These are phyloP conservation scores for Fraxinus sp. DNA, from an alignment of 305 asterid species.

Conservation along the genomic window DNA sequence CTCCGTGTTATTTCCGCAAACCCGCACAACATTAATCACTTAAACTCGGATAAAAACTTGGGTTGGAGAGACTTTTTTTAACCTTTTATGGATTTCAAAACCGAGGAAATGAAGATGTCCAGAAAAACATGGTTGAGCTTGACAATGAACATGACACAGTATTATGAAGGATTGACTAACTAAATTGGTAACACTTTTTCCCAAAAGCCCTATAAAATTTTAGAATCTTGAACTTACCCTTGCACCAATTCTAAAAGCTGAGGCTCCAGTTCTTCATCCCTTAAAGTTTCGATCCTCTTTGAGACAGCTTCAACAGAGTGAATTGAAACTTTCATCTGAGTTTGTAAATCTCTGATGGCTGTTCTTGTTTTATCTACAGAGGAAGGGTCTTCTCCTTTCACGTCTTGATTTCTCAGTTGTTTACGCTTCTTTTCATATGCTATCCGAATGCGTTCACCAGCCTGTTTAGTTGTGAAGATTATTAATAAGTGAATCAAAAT, in stretches of 20 bases:
- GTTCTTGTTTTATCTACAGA: slow-evolving; percentile 67
- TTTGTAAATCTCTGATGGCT: slow-evolving; percentile 70
- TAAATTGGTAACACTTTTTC: not conserved
- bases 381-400: slow-evolving; percentile 72
- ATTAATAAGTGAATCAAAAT: not conserved
- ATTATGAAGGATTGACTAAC: not conserved
- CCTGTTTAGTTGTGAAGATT: slow-evolving; percentile 39
- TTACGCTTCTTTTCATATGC: slow-evolving; percentile 83
- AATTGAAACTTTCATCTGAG: slow-evolving; percentile 87
- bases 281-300: slow-evolving; percentile 77
- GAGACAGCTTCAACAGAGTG: slow-evolving; percentile 91
- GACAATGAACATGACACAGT: not conserved
- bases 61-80: not conserved
- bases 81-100: not conserved
- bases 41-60: not conserved
- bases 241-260: slow-evolving; percentile 78
- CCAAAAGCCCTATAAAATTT: not conserved
- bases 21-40: not conserved
- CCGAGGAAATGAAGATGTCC: not conserved
- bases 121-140: not conserved
- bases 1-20: not conserved
- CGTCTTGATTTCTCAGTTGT: slow-evolving; percentile 74
- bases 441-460: slow-evolving; percentile 74
- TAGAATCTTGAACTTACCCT: slow-evolving; percentile 54
- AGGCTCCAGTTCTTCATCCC: slow-evolving; percentile 88